Evolutionary conservation across 495 filamentous ascomycete genomes (phyloP).

Genomic region (Neurospora hispaniola): DNA sequence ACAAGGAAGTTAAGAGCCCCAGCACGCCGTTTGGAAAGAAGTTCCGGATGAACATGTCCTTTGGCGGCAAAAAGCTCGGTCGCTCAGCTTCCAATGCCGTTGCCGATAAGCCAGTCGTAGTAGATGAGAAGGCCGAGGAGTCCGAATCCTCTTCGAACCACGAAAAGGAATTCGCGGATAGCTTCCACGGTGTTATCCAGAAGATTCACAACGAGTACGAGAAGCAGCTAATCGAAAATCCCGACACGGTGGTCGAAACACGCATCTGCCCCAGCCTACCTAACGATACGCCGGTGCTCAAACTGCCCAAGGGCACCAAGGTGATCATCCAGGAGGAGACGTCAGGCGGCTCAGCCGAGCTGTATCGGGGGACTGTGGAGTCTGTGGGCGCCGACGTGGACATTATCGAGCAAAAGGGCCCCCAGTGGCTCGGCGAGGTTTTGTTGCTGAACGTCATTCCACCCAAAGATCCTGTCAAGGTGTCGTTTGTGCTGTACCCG

Average conservation of each 20-base stretch:
- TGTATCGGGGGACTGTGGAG: conserved; percentile 80
- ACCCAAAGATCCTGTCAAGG: conserved; percentile 83
- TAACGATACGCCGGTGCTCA: conserved; percentile 75
- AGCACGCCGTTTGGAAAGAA: conserved; percentile 72
- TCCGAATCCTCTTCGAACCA: conserved; percentile 60
- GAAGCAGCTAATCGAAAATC: conserved; percentile 49
- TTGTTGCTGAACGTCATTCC: conserved; percentile 76
- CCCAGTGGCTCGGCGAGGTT: conserved; percentile 88
- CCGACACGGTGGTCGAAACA: conserved; percentile 45
- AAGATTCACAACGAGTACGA: conserved; percentile 66
- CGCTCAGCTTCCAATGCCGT: conserved; percentile 59
- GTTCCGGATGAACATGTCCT: conserved; percentile 75
- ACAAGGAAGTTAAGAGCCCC: conserved; percentile 62
- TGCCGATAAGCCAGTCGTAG: conserved; percentile 56
- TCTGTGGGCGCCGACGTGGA: conserved; percentile 69
- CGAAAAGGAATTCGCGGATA: conserved; percentile 75
- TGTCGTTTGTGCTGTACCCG: conserved; percentile 83
- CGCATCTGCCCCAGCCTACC: conserved; percentile 66
- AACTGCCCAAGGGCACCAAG: conserved; percentile 65
- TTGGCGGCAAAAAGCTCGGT: conserved; percentile 69
- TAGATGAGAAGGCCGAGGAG: conserved; percentile 62
- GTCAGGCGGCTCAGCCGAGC: conserved; percentile 79
- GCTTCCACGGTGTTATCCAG: conserved; percentile 70
- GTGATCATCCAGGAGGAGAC: conserved; percentile 95
- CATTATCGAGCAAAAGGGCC: conserved; percentile 70